Base-by-base conservation (phyloP, 352 stramenopile species). In the Phytophthora tentaculata region DNA sequence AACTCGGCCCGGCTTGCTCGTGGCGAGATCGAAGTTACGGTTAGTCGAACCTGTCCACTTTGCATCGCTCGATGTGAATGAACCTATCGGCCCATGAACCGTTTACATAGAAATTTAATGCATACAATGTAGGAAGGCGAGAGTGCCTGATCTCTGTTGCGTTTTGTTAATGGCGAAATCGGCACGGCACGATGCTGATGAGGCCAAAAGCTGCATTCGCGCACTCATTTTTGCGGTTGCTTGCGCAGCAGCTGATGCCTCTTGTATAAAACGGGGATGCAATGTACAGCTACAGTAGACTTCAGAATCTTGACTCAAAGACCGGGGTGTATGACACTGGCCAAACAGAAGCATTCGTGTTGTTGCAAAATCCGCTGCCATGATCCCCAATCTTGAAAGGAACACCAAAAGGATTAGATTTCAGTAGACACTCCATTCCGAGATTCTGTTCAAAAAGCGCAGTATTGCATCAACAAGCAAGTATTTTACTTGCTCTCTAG, bases 1-100 rank as follows among this genome's bases (percentile, higher is more conserved):
- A 35, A 39, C 20, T 53, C 35, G 50, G 56, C 44, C 37, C 16
- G 64, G 56, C 56, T 61, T 41, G 64, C 64, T 54, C 28, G 51
- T 65, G 48, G 28, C 28, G 44, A 29, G 29, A 35, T 60, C 44
- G 43, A 54, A 64, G 45, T 54, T 56, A 58, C 41, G 52, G 23
- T 73, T 69, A 73, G 43, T 69, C 47, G 66, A 69, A 61, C 13
- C 47, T 73, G 66, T 73, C 66, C 60, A 73, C 44, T 53, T 39
- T 73, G 58, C 16, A 51, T 49, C 49, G 19, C 37, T 61, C 39
- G 29, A 51, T 52, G 35, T 60, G 17, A 20, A 32, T 41, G 56
- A 52, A 66, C 24, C 49, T 61, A 67, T 59, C 16, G 2, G 47
- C 26, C 44, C 52, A 52, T 37, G 32, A 63, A 13, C 12, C 17